phyloP scores from a whole-genome alignment of 2,329 filamentous ascomycete species.

The Falciphora oryzae region DNA sequence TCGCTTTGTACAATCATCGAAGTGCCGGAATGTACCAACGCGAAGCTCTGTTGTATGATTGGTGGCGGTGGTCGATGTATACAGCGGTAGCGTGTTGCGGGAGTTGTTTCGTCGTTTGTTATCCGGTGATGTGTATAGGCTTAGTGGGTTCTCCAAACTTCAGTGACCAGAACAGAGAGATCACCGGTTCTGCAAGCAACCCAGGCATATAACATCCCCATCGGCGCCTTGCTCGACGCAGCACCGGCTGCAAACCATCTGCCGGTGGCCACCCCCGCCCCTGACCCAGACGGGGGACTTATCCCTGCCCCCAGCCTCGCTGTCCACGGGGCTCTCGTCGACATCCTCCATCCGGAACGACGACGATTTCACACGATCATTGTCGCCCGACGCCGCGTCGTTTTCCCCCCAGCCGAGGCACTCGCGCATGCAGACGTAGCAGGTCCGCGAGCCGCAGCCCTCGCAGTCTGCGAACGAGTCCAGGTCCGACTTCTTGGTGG shows the following conservation, averaged over 20 bases:
- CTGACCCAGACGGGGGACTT: slow-evolving; percentile 29
- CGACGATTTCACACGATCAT: slow-evolving; percentile 12
- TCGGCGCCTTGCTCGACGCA: slow-evolving; percentile 60
- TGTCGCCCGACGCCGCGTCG: slow-evolving; percentile 16
- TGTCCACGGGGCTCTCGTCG: slow-evolving; percentile 24
- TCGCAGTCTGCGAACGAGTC: slow-evolving; percentile 61
- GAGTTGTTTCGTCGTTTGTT: background rate
- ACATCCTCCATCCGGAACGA: slow-evolving; percentile 48
- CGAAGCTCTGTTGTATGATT: background rate
- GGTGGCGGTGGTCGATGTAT: background rate
- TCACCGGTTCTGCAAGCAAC: slow-evolving; percentile 39
- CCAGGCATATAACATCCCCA: slow-evolving; percentile 61
- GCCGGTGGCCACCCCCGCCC: slow-evolving; percentile 36
- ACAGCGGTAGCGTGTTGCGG: background rate
- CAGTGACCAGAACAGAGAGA: background rate
- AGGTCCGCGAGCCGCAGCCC: slow-evolving; percentile 56
- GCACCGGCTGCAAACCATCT: slow-evolving; percentile 60
- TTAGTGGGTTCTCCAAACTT: background rate
- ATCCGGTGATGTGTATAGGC: background rate
- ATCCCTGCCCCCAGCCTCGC: slow-evolving; percentile 11
- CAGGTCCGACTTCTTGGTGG: slow-evolving; percentile 59
- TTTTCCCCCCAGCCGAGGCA: slow-evolving; percentile 48
- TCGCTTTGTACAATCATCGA: background rate
- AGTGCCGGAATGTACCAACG: background rate
- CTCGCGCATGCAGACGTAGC: slow-evolving; percentile 62